These are phyloP conservation scores for Thermomucor indicae-seudaticae DNA, from an alignment of 371 early-diverging fungal genomes.

Conservation along the genomic window DNA sequence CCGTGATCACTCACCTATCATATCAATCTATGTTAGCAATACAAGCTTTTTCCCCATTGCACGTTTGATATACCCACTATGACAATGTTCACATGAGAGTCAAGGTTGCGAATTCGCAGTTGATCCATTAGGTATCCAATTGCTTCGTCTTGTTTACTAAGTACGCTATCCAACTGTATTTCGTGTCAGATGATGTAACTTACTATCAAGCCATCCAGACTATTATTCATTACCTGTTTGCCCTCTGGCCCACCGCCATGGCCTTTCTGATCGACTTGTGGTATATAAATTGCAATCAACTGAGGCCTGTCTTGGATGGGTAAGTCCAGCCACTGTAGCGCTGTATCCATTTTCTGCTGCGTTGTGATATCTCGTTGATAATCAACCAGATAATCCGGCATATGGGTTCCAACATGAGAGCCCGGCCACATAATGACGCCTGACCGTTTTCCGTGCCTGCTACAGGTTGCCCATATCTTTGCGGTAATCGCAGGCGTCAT, in stretches of 20 bases:
- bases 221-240: conserved; percentile 27
- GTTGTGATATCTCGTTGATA: conserved; percentile 47
- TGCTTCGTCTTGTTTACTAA: conserved; percentile 63
- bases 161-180: conserved; percentile 50
- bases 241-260: conserved; percentile 79
- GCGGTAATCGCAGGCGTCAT: neutral
- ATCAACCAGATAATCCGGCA: conserved; percentile 66
- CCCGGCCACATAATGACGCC: conserved; percentile 93
- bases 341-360: conserved; percentile 54
- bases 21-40: neutral
- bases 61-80: conserved; percentile 48
- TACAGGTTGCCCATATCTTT: conserved; percentile 89
- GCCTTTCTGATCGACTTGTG: conserved; percentile 81
- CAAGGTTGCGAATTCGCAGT: conserved; percentile 55
- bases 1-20: conserved; percentile 84
- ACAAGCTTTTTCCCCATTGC: neutral
- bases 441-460: conserved; percentile 57
- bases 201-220: too few relatives aligned
- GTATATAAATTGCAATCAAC: conserved; percentile 75
- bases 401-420: conserved; percentile 49
- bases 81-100: conserved; percentile 70
- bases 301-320: conserved; percentile 67
- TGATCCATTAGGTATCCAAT: conserved; percentile 58
- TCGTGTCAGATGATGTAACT: too few relatives aligned
- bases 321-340: conserved; percentile 77